These are phyloP conservation scores for Oropetium thomaeum DNA, from an alignment of 176 grass and related monocot genomes.

Conservation along the genomic window DNA sequence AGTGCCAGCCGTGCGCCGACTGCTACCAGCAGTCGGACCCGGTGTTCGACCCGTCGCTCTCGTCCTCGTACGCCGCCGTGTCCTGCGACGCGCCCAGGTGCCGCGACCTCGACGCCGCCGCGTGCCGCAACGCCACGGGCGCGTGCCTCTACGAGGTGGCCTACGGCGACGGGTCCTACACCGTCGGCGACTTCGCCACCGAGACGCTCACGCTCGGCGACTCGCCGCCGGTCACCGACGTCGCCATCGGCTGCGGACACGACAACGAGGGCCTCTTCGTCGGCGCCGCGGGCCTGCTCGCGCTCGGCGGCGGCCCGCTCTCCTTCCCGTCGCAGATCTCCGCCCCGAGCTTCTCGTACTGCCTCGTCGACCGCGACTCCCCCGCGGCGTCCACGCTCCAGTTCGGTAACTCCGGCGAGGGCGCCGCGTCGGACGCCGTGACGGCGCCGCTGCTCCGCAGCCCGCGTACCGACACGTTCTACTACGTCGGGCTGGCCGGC, in stretches of 20 bases:
- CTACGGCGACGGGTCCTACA: slow-evolving; percentile 97
- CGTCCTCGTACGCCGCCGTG: slow-evolving; percentile 63
- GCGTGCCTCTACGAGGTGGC: slow-evolving; percentile 69
- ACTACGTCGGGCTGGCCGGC: slow-evolving; percentile 67
- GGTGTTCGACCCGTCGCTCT: slow-evolving; percentile 63
- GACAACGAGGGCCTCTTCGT: slow-evolving; percentile 97
- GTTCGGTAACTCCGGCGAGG: slow-evolving; percentile 16
- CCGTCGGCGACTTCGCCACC: slow-evolving; percentile 82
- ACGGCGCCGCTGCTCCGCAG: slow-evolving; percentile 62
- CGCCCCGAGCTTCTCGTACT: slow-evolving; percentile 77
- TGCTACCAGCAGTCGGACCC: slow-evolving; percentile 96
- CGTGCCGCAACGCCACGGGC: slow-evolving; percentile 73
- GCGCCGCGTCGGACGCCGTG: slow-evolving; percentile 14
- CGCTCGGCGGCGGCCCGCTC: slow-evolving; percentile 62
- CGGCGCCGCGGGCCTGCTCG: slow-evolving; percentile 69
- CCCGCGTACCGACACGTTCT: slow-evolving; percentile 60
- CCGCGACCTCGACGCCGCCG: slow-evolving; percentile 67
- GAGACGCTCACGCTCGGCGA: slow-evolving; percentile 73
- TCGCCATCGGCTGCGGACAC: slow-evolving; percentile 88
- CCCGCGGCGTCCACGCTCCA: slow-evolving; percentile 71
- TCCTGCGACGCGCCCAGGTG: slow-evolving; percentile 60
- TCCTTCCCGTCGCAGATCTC: slow-evolving; percentile 98
- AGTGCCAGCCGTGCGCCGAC: slow-evolving; percentile 90
- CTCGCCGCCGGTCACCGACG: slow-evolving; percentile 43
- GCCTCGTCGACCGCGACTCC: slow-evolving; percentile 96